Percentiles rank a stretch among this genome's conserved stretches.
phyloP scores from a whole-genome alignment of 1,284 basidiomycete genomes.

The Moniliella sp. region DNA sequence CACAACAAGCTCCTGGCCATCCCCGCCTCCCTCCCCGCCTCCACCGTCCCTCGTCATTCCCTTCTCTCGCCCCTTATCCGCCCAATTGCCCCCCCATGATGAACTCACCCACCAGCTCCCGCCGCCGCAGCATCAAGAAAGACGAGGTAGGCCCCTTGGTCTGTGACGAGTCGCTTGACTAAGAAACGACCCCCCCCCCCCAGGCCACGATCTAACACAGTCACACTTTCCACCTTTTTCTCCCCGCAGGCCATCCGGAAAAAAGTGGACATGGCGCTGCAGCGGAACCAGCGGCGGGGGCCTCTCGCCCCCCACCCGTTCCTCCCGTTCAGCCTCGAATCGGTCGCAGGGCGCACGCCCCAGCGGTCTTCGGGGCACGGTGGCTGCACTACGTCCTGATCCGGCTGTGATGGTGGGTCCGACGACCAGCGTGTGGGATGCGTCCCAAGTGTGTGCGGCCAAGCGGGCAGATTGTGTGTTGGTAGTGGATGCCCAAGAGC shows the following conservation, averaged over 20 bases:
- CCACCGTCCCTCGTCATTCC: no score
- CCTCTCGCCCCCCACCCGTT: slow-evolving; percentile 12
- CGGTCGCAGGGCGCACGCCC: slow-evolving; percentile 41
- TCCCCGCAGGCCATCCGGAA: slow-evolving; percentile 97
- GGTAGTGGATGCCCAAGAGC: slow-evolving; percentile 95
- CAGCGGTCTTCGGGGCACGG: slow-evolving; percentile 65
- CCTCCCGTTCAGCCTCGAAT: slow-evolving; percentile 9
- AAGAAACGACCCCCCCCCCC: no score
- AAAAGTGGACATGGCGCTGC: slow-evolving; percentile 87
- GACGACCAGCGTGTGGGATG: slow-evolving; percentile 87
- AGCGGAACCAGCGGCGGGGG: slow-evolving; percentile 35
- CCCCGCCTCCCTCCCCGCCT: no score
- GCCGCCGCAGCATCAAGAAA: slow-evolving; percentile 7
- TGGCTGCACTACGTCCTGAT: slow-evolving; percentile 84
- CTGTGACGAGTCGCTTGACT: no score
- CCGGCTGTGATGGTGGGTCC: slow-evolving; percentile 92
- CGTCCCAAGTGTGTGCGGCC: slow-evolving; percentile 89
- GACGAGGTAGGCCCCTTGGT: no score
- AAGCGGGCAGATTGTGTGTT: slow-evolving; percentile 98
- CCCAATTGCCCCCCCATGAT: no score
- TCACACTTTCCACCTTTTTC: slow-evolving; percentile 65
- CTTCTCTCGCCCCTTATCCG: no score
- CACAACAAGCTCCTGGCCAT: no score
- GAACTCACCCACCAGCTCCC: not conserved
- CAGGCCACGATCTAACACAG: no score